Percentiles rank a stretch among this genome's conserved stretches.
Conservation (phyloP, 345 rosid genomes). For the Syzygium grande region DNA sequence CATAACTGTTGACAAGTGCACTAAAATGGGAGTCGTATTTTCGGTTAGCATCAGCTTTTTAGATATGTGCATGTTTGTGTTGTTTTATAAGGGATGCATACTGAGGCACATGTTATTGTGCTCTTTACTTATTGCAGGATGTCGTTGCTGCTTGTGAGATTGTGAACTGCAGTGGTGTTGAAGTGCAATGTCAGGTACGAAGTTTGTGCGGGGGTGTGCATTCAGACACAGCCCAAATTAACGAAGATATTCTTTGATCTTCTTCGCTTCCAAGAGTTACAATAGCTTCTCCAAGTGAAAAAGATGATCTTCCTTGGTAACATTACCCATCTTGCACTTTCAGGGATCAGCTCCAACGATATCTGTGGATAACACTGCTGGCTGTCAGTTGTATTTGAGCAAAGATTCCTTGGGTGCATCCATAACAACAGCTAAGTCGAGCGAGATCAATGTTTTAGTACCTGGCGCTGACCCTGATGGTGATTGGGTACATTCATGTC, state of each 20-base stretch:
- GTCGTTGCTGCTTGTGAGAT: slow-evolving; percentile 99
- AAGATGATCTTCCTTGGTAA: not conserved
- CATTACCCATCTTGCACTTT: not conserved
- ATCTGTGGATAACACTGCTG: slow-evolving; percentile 86
- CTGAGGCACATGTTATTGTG: slow-evolving; percentile 3
- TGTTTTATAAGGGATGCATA: not conserved
- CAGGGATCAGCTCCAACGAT: slow-evolving; percentile 96
- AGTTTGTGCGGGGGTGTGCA: not conserved
- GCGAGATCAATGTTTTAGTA: slow-evolving; percentile 84
- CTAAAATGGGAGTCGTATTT: slow-evolving; percentile 88
- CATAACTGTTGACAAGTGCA: slow-evolving; percentile 91
- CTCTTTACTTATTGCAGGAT: slow-evolving; percentile 41
- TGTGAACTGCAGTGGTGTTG: slow-evolving; percentile 87
- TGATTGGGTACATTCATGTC: slow-evolving; percentile 61
- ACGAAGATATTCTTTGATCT: not conserved
- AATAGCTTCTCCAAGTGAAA: not conserved
- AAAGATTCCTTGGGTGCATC: slow-evolving; percentile 65
- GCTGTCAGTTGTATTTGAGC: slow-evolving; percentile 84
- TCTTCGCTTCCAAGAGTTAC: not conserved
- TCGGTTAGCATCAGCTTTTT: slow-evolving; percentile 37
- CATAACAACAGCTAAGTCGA: slow-evolving; percentile 90
- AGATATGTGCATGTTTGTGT: not conserved
- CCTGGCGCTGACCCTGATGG: slow-evolving; percentile 59
- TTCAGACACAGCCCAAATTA: not conserved
- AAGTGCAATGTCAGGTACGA: slow-evolving; percentile 96